Base-by-base conservation (phyloP, 768 basidiomycete species). In the Panaeolus papilionaceus region DNA sequence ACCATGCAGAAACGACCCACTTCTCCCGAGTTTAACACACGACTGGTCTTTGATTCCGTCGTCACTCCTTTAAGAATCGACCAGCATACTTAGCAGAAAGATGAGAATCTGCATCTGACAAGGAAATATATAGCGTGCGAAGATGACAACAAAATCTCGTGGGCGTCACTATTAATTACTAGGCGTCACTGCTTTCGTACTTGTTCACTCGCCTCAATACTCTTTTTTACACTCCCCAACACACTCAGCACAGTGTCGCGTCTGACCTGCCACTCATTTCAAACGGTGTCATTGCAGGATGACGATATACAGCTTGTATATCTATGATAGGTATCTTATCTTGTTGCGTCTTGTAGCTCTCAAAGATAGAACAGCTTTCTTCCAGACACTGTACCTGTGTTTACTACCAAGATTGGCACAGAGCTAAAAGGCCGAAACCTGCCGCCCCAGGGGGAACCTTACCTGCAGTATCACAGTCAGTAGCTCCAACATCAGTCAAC, bases 341-440 rank as follows among this genome's bases (percentile, higher is more conserved):
- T 62, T 37, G 28, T 47, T 9, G n/a, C n/a, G 14, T 16, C 37
- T n/a, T 61, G 61, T 44, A 28, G 12, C 12, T 62, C 26, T 61
- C 45, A 61, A 26, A 39, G 39, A 18, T 42, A 58, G 49, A 64
- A 26, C 54, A 39, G 63, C 65, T 37, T 39, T 11, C 42, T 38
- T n/a, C 49, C 76, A 95, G 97, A 78, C 94, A 98, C 77, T 96
- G 96, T 78, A 86, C 86, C 20, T 95, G 94, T 75, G 87, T 99
- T 58, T 98, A 97, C 81, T 98, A 98, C 77, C 95, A 98, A 71
- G 94, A 97, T 77, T 97, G 95, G 93, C 91, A 96, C 73, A 88
- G 94, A 62, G 89, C 90, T 0, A 89, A 85, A 64, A 85, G 89
- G 38, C 89, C 91, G 38, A 91, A 88, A 77, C 85, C 87, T 45